Evolutionary conservation across 495 filamentous ascomycete genomes (phyloP).

Genomic region (Aspergillus panamensis): DNA sequence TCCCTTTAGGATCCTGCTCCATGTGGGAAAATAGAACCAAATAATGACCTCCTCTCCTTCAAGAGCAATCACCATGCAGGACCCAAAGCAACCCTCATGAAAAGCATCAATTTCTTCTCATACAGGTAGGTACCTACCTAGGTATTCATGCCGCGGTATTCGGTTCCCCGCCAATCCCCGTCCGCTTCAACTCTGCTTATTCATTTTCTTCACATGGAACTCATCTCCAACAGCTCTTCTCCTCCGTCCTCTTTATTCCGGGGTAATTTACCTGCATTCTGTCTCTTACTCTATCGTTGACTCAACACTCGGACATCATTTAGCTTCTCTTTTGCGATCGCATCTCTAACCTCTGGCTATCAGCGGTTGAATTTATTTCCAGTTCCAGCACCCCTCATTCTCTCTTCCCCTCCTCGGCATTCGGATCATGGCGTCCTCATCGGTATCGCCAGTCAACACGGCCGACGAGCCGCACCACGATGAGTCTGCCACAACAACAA

Average conservation of each 20-base stretch:
- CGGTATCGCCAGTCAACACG: conserved; percentile 5
- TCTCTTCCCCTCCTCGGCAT: neutral
- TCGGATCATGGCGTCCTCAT: conserved; percentile 20
- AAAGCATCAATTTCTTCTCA: neutral
- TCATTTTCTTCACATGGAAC: neutral
- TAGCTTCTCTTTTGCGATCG: no score
- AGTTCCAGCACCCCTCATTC: neutral
- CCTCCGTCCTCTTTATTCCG: no score
- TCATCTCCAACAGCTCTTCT: neutral
- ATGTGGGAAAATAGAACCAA: neutral
- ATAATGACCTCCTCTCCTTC: neutral
- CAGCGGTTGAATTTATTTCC: neutral
- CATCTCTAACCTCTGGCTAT: no score
- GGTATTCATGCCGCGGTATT: conserved; percentile 1
- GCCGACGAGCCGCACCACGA: conserved; percentile 9
- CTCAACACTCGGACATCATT: no score
- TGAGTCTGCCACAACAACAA: conserved; percentile 3
- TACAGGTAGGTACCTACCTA: no score
- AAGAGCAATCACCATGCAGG: neutral
- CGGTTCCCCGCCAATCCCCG: conserved; percentile 2
- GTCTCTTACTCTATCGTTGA: no score
- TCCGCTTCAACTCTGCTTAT: neutral
- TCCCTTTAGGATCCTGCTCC: neutral
- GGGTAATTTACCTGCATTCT: no score
- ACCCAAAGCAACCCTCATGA: neutral